Percentiles rank a stretch among this genome's conserved stretches.
Conservation (phyloP, 108 stramenopile species). For the Nitzschia sp. region DNA sequence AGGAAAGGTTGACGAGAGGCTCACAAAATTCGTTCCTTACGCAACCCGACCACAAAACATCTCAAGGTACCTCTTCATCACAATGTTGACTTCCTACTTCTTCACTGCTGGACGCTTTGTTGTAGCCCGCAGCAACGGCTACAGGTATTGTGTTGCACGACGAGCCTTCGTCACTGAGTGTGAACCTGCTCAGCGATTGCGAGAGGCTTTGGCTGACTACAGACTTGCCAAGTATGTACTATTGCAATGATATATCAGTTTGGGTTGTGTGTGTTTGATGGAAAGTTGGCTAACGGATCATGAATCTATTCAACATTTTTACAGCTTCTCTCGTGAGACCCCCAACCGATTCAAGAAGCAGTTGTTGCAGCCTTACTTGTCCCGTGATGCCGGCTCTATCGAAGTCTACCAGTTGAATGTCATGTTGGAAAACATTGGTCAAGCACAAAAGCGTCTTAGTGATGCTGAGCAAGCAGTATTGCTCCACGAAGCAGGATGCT, state of each 20-base stretch:
- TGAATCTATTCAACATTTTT: neutral
- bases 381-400: slow-evolving; percentile 2
- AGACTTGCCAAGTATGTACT: slow-evolving; percentile 3
- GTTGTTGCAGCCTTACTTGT: slow-evolving; percentile 16
- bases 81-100: no score
- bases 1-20: neutral
- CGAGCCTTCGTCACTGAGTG: slow-evolving; percentile 9
- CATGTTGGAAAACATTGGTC: slow-evolving; percentile 32
- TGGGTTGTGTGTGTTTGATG: no score
- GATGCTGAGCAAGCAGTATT: slow-evolving; percentile 15
- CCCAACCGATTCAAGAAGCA: slow-evolving; percentile 49
- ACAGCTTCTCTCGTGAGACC: slow-evolving; percentile 41
- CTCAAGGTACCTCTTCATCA: neutral
- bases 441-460: slow-evolving; percentile 5
- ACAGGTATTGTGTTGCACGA: no score
- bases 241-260: no score
- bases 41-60: neutral
- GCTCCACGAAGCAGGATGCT: slow-evolving; percentile 21
- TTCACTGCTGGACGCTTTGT: no score
- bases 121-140: no score
- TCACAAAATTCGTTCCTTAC: neutral
- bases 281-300: neutral
- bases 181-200: slow-evolving; percentile 14
- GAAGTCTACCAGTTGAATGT: slow-evolving; percentile 33
- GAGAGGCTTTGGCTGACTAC: slow-evolving; percentile 14